Evolutionary conservation across 2,329 filamentous ascomycete species (phyloP).

Genomic region (Arthroderma uncinatum): DNA sequence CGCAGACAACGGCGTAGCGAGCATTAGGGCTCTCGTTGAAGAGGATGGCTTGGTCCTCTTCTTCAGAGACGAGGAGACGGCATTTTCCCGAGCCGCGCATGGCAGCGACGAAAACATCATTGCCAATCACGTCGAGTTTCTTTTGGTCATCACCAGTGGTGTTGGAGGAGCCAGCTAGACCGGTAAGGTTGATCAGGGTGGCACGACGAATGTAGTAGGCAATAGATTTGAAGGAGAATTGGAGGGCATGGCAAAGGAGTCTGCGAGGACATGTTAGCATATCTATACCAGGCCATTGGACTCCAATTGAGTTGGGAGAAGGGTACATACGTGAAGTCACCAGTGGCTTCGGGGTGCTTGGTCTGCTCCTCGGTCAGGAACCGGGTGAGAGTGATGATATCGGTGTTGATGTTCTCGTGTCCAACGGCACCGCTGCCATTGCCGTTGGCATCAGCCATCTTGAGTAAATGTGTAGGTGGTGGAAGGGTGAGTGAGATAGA

Average conservation of each 20-base stretch:
- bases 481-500: background rate
- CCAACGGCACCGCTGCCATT: conserved; percentile 44
- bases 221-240: conserved; percentile 99
- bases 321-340: conserved; percentile 82
- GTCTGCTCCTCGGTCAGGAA: conserved; percentile 93
- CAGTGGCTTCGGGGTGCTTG: conserved; percentile 88
- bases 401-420: conserved; percentile 77
- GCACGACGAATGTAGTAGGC: conserved; percentile 98
- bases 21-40: conserved; percentile 65
- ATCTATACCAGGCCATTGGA: conserved; percentile 7
- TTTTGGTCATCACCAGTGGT: conserved; percentile 96
- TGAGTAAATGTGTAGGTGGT: conserved; percentile 10
- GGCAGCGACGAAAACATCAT: conserved; percentile 90
- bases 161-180: conserved; percentile 88
- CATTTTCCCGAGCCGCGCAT: conserved; percentile 91
- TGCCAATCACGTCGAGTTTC: conserved; percentile 98
- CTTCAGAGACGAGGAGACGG: conserved; percentile 88
- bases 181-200: conserved; percentile 87
- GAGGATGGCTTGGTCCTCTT: conserved; percentile 84
- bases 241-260: conserved; percentile 89
- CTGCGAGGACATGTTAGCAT: conserved; percentile 36
- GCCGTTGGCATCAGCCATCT: conserved; percentile 32
- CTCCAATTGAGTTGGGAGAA: background rate
- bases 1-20: conserved; percentile 89
- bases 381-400: conserved; percentile 89